These are phyloP conservation scores for Fragaria ananassa DNA, from an alignment of 306 rosid genomes.

Conservation along the genomic window DNA sequence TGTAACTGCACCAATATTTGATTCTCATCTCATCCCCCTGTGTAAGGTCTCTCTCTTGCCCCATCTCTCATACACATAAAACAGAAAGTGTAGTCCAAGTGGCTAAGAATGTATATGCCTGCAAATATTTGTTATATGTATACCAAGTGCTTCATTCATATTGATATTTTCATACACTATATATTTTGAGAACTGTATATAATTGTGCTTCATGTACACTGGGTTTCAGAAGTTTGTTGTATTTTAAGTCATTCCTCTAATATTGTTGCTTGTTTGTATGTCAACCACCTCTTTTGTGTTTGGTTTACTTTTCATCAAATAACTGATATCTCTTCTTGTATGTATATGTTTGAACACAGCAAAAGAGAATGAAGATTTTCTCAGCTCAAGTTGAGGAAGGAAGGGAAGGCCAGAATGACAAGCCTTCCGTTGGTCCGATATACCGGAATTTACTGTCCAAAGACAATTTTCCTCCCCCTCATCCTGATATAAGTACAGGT, in stretches of 20 bases:
- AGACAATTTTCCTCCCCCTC: slow-evolving; percentile 56
- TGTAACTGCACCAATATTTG: background rate
- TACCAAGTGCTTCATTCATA: background rate
- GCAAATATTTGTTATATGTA: background rate
- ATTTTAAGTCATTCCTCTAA: background rate
- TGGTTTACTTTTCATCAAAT: background rate
- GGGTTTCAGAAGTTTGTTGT: background rate
- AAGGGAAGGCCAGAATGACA: slow-evolving; percentile 59
- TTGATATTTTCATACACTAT: background rate
- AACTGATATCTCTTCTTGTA: background rate
- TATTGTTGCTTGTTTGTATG: background rate
- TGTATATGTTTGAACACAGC: slow-evolving; percentile 22
- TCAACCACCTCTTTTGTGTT: background rate
- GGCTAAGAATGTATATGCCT: background rate
- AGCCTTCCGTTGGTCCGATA: slow-evolving; percentile 69
- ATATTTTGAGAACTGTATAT: background rate
- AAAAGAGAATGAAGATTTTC: slow-evolving; percentile 48
- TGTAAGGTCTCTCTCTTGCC: background rate
- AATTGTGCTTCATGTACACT: background rate
- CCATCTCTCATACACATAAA: background rate
- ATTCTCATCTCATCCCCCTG: background rate
- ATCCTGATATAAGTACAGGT: slow-evolving; percentile 45
- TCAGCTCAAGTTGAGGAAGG: slow-evolving; percentile 74
- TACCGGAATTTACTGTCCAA: slow-evolving; percentile 60
- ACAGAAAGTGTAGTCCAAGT: background rate